Evolutionary conservation across 352 stramenopile species (phyloP).

Genomic region (Phytophthora litchii): DNA sequence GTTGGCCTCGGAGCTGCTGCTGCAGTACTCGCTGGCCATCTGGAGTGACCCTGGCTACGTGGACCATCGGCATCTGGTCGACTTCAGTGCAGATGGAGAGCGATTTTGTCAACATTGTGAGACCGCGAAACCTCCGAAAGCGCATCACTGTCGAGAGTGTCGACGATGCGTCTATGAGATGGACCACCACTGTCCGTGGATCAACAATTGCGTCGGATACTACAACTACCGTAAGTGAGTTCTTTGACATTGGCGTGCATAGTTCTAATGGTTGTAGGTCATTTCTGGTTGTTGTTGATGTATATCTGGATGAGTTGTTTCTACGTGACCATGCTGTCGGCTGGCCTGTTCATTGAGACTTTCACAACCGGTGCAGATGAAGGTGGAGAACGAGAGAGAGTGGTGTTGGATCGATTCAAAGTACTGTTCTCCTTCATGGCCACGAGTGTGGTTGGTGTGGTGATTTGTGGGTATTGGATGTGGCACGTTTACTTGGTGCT

Average conservation of each 20-base stretch:
- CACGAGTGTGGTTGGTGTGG: slow-evolving; percentile 37
- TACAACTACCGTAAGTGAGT: slow-evolving; percentile 90
- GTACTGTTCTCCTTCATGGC: slow-evolving; percentile 46
- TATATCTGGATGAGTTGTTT: slow-evolving; percentile 53
- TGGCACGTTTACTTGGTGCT: slow-evolving; percentile 59
- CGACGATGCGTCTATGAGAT: slow-evolving; percentile 94
- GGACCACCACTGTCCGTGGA: slow-evolving; percentile 98
- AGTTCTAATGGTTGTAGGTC: slow-evolving; percentile 23
- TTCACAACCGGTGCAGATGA: slow-evolving; percentile 26
- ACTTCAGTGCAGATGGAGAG: slow-evolving; percentile 1
- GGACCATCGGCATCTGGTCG: slow-evolving; percentile 13
- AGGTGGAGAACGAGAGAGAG: slow-evolving; percentile 5
- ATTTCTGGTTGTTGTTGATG: slow-evolving; percentile 58
- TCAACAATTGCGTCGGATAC: slow-evolving; percentile 98
- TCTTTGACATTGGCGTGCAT: not conserved
- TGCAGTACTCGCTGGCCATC: slow-evolving; percentile 50
- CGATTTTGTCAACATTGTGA: slow-evolving; percentile 31
- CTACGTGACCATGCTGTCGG: slow-evolving; percentile 46
- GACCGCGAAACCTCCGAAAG: slow-evolving; percentile 34
- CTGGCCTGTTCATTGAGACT: slow-evolving; percentile 32
- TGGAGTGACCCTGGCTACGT: slow-evolving; percentile 50
- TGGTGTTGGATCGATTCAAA: slow-evolving; percentile 37
- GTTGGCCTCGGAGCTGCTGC: slow-evolving; percentile 39
- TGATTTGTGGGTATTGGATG: slow-evolving; percentile 40
- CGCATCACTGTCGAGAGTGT: slow-evolving; percentile 84